Base-by-base conservation (phyloP, 169 alveolate genomes). In the Eimeria falciformis region DNA sequence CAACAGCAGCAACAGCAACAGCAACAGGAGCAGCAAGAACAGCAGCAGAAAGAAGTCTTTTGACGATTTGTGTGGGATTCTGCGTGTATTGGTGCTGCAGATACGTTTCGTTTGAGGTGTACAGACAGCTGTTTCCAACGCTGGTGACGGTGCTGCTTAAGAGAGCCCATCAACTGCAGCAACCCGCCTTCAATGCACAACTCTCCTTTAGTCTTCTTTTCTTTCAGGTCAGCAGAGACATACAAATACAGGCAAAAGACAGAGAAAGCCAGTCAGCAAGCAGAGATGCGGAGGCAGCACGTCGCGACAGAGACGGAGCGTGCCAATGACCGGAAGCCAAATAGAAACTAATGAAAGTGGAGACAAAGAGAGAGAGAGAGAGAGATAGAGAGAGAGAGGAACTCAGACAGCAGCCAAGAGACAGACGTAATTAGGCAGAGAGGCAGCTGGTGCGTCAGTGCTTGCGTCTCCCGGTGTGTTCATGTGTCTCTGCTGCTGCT, bases 121-220 rank as follows among this genome's bases (percentile, higher is more conserved):
- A 77, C 55, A 6, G 62, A 21, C 68, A 23, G 75, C 62, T 23
- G 27, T 53, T 71, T 37, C 58, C 62, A 43, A 89, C 79, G 58
- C 27, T 89, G 75, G 81, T 89, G 50, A 89, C 93, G 55, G 90
- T 89, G 65, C 83, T 89, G 50, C 89, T 89, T 14, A 58, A 29
- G 18, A 85, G 89, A 21, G 89, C 81, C 50, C 93, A 89, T 71
- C 79, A 71, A n/a, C 73, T 73, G 29, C 81, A 89, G 58, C 81
- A 66, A 71, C 56, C 3, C 11, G 0, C 47, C 12, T 25, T 89
- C 65, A 47, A 85, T 55, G 23, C 62, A 23, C 66, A 50, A 3
- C 79, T 73, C 25, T 14, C 65, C 37, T 29, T 53, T 50, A 50
- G 90, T 11, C 82, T 89, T 43, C 53, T 66, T 47, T 45, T 89